A percentile compares a stretch with the other conserved stretches of the same genome.
Conservation (phyloP, 2,329 filamentous ascomycete species). For the Hypoxylon sp. region DNA sequence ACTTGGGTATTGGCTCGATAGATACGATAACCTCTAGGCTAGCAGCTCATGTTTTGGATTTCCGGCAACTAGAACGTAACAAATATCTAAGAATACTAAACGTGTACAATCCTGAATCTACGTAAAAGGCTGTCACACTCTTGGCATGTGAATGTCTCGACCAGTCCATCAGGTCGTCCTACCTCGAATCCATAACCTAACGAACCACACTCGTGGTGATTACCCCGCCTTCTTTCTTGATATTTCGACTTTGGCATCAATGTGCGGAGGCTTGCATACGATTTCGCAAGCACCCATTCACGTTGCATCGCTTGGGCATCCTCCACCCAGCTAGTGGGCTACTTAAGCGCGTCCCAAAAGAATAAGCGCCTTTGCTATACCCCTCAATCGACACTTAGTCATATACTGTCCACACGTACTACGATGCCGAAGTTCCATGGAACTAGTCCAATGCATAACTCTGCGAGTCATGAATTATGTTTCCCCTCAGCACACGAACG, state of each 20-base stretch:
- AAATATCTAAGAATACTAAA: conserved; percentile 9
- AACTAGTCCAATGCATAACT: conserved; percentile 10
- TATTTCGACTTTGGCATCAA: conserved; percentile 11
- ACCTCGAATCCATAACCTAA: conserved; percentile 26
- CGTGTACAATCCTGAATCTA: conserved; percentile 5
- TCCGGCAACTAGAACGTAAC: conserved; percentile 7
- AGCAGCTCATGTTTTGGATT: conserved; percentile 5
- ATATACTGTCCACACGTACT: conserved; percentile 11
- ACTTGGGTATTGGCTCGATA: conserved; percentile 35
- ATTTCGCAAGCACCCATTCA: conserved; percentile 21
- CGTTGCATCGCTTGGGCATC: conserved; percentile 16
- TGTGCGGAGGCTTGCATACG: conserved; percentile 26
- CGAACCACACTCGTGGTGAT: conserved; percentile 25
- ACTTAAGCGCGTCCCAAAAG: conserved; percentile 33
- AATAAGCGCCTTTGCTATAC: conserved; percentile 32
- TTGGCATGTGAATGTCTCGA: conserved; percentile 42
- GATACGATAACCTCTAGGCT: conserved; percentile 18
- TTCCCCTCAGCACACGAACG: conserved; percentile 1
- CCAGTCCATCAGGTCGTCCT: conserved; percentile 35
- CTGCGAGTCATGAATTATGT: conserved; percentile 25
- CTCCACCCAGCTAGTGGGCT: conserved; percentile 14
- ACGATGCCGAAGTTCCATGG: conserved; percentile 1
- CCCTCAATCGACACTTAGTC: conserved; percentile 7
- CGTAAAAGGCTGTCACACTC: conserved; percentile 30
- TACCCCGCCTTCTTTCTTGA: conserved; percentile 37